A percentile compares a stretch with the other conserved stretches of the same genome.
Evolutionary conservation across 2,329 filamentous ascomycete genomes (phyloP).

Genomic region (Coniella lustricola): DNA sequence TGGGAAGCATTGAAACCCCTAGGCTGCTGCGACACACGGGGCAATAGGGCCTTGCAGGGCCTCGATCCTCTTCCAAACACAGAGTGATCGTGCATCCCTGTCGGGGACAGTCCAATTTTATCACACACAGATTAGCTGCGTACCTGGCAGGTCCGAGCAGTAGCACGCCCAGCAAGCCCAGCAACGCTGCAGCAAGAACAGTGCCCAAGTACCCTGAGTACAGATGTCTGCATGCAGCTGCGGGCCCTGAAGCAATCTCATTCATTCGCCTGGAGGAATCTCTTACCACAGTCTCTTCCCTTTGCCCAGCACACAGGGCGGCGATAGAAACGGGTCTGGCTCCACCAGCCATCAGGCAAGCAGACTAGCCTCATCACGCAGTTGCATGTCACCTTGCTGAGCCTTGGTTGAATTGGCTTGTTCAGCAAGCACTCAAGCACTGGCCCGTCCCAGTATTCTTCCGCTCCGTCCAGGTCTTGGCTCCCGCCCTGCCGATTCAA

Average conservation of each 20-base stretch:
- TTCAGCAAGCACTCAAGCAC: not conserved
- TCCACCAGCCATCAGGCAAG: not conserved
- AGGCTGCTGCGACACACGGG: slow-evolving; percentile 1
- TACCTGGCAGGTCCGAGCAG: not conserved
- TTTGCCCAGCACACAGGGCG: not conserved
- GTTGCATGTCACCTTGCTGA: not conserved
- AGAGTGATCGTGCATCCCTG: slow-evolving; percentile 4
- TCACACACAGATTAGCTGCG: not conserved
- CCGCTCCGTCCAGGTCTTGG: not conserved
- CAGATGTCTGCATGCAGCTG: not conserved
- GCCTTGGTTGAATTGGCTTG: not conserved
- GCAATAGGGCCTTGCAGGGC: slow-evolving; percentile 3
- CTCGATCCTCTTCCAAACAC: slow-evolving; percentile 2
- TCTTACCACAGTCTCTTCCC: too few species aligned
- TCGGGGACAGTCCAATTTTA: slow-evolving; percentile 4
- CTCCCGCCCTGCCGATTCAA: not conserved
- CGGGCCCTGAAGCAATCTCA: not conserved
- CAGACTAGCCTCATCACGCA: not conserved
- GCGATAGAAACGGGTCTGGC: not conserved
- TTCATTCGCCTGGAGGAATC: not conserved
- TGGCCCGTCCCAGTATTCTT: not conserved
- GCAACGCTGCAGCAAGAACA: not conserved
- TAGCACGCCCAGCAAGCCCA: not conserved
- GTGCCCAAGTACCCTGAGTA: not conserved
- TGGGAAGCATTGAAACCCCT: slow-evolving; percentile 3